These are phyloP conservation scores for Trifolium pratense DNA, from an alignment of 306 rosid genomes.

Conservation along the genomic window DNA sequence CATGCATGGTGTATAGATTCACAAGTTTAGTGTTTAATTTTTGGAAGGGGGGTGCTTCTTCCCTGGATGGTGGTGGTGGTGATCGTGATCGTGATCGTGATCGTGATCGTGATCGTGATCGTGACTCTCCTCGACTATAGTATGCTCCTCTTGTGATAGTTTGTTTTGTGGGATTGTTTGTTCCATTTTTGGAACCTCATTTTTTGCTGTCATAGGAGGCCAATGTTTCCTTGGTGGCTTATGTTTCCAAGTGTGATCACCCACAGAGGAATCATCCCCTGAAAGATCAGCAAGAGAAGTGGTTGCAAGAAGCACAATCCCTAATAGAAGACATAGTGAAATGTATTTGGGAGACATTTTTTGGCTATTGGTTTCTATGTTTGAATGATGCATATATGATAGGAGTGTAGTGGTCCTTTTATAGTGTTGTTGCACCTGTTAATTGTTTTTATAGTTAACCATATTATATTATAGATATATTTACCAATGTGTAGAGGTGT, in stretches of 20 bases:
- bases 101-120: no score
- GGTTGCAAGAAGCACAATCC: constrained; percentile 9
- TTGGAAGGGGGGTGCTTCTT: constrained; percentile 18
- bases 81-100: not conserved
- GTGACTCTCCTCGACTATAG: not conserved
- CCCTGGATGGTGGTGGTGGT: not conserved
- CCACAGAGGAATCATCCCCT: not conserved
- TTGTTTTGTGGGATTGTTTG: no score
- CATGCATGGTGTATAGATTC: not conserved
- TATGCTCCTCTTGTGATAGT: not conserved
- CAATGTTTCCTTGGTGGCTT: no score
- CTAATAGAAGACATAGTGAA: not conserved
- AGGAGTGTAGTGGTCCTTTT: not conserved
- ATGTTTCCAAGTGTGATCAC: no score
- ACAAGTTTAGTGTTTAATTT: not conserved
- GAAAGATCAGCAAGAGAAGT: constrained; percentile 25
- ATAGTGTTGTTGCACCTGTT: not conserved
- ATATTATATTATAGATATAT: no score
- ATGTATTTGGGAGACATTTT: constrained; percentile 31
- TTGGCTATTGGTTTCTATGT: not conserved
- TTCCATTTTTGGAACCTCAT: no score
- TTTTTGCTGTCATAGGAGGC: no score
- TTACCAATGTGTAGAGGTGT: no score
- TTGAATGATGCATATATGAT: not conserved
- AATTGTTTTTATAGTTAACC: no score